Base-by-base conservation (phyloP, 225 moss, liverwort and hornwort genomes). In the Physcomitrellopsis africana region DNA sequence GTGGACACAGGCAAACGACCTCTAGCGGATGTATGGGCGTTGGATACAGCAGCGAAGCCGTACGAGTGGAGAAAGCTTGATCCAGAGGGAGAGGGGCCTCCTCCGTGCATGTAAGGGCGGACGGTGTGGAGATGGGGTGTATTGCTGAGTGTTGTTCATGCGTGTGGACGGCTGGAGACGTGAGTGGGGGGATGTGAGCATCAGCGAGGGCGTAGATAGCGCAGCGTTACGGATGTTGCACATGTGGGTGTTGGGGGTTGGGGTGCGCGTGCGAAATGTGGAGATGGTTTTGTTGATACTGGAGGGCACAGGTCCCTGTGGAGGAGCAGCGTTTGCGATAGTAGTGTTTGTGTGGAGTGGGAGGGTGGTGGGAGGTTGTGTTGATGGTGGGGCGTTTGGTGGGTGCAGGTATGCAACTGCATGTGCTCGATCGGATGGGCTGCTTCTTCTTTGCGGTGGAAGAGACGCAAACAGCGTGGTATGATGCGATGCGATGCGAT, bases 21-120 rank as follows among this genome's bases (percentile, higher is more conserved):
- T 45, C 77, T 94, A 9, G 94, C 92, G 68, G 94, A 94, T 73
- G 94, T 92, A 19, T 94, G 94, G 94, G 94, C 94, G 44, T 70
- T 94, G 32, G 94, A 94, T 59, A 94, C 94, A 60, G 92, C 94
- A 58, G 94, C 94, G 19, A 94, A 94, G 67, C 94, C 94, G 11
- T 94, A 94, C 70, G 94, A 94, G 18, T 94, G 94, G 94, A 85
- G 89, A 29, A 94, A 92, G 60, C 76, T 94, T 24, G 94, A 94
- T 66, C 92, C 94, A 1, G 92, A 94, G 70, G 94, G 94, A 65
- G 90, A 86, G 41, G 82, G 85, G n/a, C 85, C 85, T 69, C 85
- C 85, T 69, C 85, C 85, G 45, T 86, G 85, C 85, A 86, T 86
- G 85, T 86, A 86, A 41, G 63, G 45, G 41, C 56, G 59, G 51